Percentiles rank a stretch among this genome's conserved stretches.
These are phyloP conservation scores for Lactarius sp. DNA, from an alignment of 768 basidiomycete species.

Conservation along the genomic window DNA sequence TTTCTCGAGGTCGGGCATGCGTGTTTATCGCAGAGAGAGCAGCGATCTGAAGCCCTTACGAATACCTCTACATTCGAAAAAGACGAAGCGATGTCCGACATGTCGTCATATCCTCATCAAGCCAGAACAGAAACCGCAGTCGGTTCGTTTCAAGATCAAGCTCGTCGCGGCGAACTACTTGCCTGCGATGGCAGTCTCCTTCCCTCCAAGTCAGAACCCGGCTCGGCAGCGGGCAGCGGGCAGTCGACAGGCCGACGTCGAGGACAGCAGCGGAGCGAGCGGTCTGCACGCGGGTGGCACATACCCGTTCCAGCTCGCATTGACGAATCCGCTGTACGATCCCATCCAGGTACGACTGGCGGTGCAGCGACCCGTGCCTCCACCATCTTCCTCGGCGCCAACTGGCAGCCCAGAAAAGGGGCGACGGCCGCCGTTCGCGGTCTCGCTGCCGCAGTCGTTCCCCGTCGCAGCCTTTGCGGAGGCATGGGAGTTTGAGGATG, in stretches of 20 bases:
- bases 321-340: constrained; percentile 95
- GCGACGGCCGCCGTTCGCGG: constrained; percentile 67
- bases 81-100: constrained; percentile 89
- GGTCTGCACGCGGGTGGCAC: constrained; percentile 68
- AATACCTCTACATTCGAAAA: constrained; percentile 88
- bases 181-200: constrained; percentile 71
- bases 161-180: constrained; percentile 93
- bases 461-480: constrained; percentile 88
- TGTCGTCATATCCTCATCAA: constrained; percentile 98
- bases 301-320: constrained; percentile 83
- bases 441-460: constrained; percentile 78
- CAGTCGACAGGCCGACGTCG: constrained; percentile 35
- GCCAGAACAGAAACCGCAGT: constrained; percentile 95
- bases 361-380: constrained; percentile 55
- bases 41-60: constrained; percentile 85
- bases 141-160: constrained; percentile 94
- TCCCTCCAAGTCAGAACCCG: constrained; percentile 45
- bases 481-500: constrained; percentile 97
- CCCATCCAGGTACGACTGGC: constrained; percentile 89
- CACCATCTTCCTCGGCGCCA: constrained; percentile 31
- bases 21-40: constrained; percentile 15
- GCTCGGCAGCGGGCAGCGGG: constrained; percentile 36
- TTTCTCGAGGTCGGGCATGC: background rate
- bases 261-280: constrained; percentile 36
- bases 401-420: constrained; percentile 47